Evolutionary conservation across 768 basidiomycete species (phyloP).

Genomic region (Cyclocybe cylindracea): DNA sequence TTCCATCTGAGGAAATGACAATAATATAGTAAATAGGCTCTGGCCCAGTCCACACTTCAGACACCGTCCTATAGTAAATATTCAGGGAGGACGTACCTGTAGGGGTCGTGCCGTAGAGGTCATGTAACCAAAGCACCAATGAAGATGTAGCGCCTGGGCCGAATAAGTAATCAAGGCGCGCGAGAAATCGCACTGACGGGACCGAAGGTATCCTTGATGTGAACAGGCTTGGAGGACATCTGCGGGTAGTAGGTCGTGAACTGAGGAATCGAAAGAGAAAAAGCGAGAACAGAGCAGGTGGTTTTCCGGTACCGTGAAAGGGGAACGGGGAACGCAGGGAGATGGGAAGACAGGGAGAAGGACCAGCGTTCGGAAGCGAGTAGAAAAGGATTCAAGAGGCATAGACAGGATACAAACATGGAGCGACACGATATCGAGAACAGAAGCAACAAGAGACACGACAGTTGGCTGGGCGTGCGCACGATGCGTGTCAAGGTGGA

Average conservation of each 20-base stretch:
- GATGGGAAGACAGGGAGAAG: too few relatives aligned
- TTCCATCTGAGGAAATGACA: constrained; percentile 37
- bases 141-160: constrained; percentile 35
- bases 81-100: constrained; percentile 28
- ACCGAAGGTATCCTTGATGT: constrained; percentile 15
- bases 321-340: too few relatives aligned
- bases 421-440: background rate
- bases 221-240: background rate
- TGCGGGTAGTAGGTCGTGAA: background rate
- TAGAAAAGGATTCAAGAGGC: too few relatives aligned
- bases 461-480: too few relatives aligned
- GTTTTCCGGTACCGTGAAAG: too few relatives aligned
- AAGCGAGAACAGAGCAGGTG: background rate
- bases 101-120: constrained; percentile 44
- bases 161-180: background rate
- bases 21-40: constrained; percentile 47
- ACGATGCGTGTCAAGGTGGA: too few relatives aligned
- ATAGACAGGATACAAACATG: too few relatives aligned
- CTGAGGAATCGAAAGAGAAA: background rate
- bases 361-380: background rate
- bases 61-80: background rate
- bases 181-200: background rate
- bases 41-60: constrained; percentile 11
- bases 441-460: background rate
- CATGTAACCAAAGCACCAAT: constrained; percentile 38